Conservation (phyloP, 257 asterid species). For the Ocimum tenuiflorum region DNA sequence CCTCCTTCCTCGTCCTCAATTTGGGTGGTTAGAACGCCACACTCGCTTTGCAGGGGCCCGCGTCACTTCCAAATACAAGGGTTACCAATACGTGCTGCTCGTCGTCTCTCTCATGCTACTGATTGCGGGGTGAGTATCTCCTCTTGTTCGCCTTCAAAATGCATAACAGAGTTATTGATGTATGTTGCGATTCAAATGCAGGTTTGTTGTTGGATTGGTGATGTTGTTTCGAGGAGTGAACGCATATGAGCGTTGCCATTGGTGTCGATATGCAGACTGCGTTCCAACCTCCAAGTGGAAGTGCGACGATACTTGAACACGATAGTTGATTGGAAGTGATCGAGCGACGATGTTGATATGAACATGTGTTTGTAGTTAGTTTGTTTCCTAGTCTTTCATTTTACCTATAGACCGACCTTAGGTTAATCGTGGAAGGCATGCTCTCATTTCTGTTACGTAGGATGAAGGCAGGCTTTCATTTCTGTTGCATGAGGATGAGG, state of each 20-base stretch:
- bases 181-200: constrained; percentile 23
- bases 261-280: constrained; percentile 75
- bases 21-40: constrained; percentile 71
- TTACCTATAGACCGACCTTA: too few species aligned
- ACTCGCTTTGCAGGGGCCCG: constrained; percentile 46
- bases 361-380: too few species aligned
- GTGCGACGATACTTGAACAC: constrained; percentile 34
- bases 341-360: too few species aligned
- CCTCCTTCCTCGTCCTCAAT: constrained; percentile 75
- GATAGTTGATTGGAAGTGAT: too few species aligned
- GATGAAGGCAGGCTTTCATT: too few species aligned
- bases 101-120: constrained; percentile 47
- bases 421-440: too few species aligned
- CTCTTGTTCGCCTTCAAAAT: neutral
- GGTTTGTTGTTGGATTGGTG: constrained; percentile 58
- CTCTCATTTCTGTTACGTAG: too few species aligned
- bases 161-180: neutral
- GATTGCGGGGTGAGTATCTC: constrained; percentile 50
- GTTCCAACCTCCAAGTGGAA: constrained; percentile 77
- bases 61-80: constrained; percentile 55
- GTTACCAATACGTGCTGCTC: constrained; percentile 58
- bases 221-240: constrained; percentile 70
- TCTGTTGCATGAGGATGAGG: too few species aligned
- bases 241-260: constrained; percentile 61
- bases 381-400: too few species aligned